Conservation (phyloP, 345 rosid species). For the Euclidium syriacum region DNA sequence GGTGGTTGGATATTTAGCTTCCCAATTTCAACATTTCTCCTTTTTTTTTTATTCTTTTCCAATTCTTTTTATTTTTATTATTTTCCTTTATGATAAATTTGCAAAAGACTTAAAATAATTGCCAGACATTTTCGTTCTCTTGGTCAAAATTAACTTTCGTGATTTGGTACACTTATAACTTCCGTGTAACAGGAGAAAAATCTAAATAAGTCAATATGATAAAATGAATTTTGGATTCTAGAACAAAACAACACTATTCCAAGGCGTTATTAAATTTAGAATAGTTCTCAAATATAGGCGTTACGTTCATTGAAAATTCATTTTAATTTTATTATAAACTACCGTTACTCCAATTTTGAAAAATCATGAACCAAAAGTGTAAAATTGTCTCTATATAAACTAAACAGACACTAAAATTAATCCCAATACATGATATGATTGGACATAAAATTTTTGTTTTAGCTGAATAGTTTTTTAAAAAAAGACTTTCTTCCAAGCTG, state of each 20-base stretch:
- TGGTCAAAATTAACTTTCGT: neutral
- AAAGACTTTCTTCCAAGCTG: neutral
- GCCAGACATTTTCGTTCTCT: neutral
- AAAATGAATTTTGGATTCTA: neutral
- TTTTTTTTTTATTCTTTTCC: neutral
- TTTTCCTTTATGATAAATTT: neutral
- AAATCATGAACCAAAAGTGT: neutral
- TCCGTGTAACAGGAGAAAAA: neutral
- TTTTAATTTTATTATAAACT: too few species aligned
- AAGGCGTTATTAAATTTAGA: neutral
- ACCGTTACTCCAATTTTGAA: neutral
- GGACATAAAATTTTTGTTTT: neutral
- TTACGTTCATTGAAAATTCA: neutral
- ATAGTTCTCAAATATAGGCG: neutral
- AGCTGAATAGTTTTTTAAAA: neutral
- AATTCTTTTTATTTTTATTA: neutral
- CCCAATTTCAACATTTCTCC: neutral
- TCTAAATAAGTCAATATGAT: neutral
- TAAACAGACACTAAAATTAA: neutral
- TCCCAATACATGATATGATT: neutral
- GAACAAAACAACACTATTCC: neutral
- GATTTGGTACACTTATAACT: neutral
- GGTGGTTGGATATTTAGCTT: slow-evolving; percentile 5
- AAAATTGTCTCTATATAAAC: neutral
- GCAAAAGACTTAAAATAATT: neutral